These are phyloP conservation scores for Botrytis cinerea DNA, from an alignment of 2,329 filamentous ascomycete species.

Conservation along the genomic window DNA sequence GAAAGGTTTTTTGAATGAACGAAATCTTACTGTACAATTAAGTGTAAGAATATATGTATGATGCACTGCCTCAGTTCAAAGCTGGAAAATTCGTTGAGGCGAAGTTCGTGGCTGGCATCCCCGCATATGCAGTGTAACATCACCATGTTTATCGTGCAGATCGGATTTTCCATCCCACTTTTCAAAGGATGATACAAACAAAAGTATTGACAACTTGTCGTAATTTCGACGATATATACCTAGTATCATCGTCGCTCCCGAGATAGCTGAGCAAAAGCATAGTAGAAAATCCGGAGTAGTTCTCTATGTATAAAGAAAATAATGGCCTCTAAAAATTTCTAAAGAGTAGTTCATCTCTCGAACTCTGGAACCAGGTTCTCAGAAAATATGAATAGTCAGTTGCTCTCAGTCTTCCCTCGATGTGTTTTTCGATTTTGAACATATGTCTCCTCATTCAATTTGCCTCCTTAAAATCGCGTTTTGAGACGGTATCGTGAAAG, in stretches of 20 bases:
- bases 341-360: not conserved
- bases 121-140: conserved; percentile 15
- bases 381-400: not conserved
- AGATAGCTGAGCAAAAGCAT: not conserved
- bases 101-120: conserved; percentile 14
- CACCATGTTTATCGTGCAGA: not conserved
- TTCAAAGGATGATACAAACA: not conserved
- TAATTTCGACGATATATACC: not conserved
- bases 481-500: not conserved
- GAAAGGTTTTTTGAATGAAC: not conserved
- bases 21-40: not conserved
- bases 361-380: no score
- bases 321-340: not conserved
- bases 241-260: not conserved
- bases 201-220: not conserved
- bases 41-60: not conserved
- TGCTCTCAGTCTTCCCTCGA: not conserved
- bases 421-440: not conserved
- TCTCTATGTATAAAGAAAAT: not conserved
- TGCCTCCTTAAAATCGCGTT: not conserved
- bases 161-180: not conserved
- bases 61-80: conserved; percentile 16
- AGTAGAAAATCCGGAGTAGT: not conserved
- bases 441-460: not conserved
- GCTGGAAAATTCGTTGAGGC: conserved; percentile 1